Evolutionary conservation across 192 early-diverging fungal genomes (phyloP), one percentile per base, ranked within the genome.

Genomic region (Physocladia obscura): DNA sequence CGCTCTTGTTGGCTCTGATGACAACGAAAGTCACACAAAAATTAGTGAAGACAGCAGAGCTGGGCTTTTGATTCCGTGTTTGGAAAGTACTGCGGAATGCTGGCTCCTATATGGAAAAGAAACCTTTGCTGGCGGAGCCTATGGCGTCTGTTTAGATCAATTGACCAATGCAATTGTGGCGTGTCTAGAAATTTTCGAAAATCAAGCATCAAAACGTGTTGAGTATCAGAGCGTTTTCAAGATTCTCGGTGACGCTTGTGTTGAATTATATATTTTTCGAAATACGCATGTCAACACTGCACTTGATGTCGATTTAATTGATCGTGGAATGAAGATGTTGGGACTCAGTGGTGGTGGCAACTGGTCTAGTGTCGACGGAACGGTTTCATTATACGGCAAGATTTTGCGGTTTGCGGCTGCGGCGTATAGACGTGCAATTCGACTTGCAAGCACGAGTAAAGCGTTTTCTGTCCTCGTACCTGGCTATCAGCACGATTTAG

Each of bases 231-330:
- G 67, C 13, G 32, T 78, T 21, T 67, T 63, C 60, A 81, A 78
- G 57, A 49, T 78, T n/a, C 49, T 76, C 32, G 76, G 73, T n/a
- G 80, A 81, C 62, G 49, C 54, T 1, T 73, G 73, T 47, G 48
- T 78, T 21, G 27, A 70, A 0, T 59, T 69, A 29, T 57, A 68
- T 39, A 38, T 35, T 31, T 68, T 21, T 26, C 8, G 52, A 2
- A 38, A 15, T 4, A 4, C 27, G 31, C 62, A 51, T 13, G 5
- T 50, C 36, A 29, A 8, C 1, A 1, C 5, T 19, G 29, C 31
- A 24, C 15, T 57, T 49, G 35, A 27, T 2, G 24, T 56, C 26
- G 50, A 19, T 21, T 8, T 21, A 17, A 35, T 68, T 56, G 32
- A 37, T n/a, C 15, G 36, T 2, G 62, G 49, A 30, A 13, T 68